Evolutionary conservation across 441 rosid species (phyloP), one percentile per base, ranked within the genome.

Genomic region (Dalechampia spathulata): DNA sequence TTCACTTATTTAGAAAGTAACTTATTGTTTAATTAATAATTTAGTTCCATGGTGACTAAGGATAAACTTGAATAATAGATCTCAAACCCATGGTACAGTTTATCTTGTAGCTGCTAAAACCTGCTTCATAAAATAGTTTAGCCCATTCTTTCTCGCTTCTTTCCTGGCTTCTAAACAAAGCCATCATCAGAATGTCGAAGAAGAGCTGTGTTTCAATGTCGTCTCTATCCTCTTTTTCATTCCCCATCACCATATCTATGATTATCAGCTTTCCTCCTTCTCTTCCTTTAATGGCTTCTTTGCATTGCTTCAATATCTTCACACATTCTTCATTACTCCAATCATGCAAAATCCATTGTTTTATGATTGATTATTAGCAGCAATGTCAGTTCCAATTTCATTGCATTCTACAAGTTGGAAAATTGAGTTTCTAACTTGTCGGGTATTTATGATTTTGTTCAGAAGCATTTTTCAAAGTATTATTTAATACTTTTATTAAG

Each of bases 101-200:
- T 0, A 76, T 70, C 50, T 70, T 76, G 44, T 72, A 76, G 39
- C 44, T 13, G n/a, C 39, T 52, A 28, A 69, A 76, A 4, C 72
- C 69, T 48, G 76, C 66, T 14, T 14, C 49, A 0, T 16, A 4
- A 20, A 77, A 73, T 16, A 77, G 73, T 15, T 45, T 54, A 5
- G 57, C 68, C 76, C 70, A 73, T 43, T 77, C 72, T 48, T 65
- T 44, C 27, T 70, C 60, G 1, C 36, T 67, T 23, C 78, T 52
- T 61, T 77, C 76, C 23, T 17, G 48, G 3, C 72, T 70, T 0
- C 20, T 4, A 1, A 36, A 0, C 16, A 9, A 0, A 0, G 6
- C 36, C 75, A 71, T 50, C 69, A 68, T 57, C 9, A 9, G 0
- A 60, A 66, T 63, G 52, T 71, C 82, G 3, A 57, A 43, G 10